Percentiles rank a stretch among this genome's conserved stretches.
Evolutionary conservation across 257 asterid genomes (phyloP).

Genomic region (Solanum etuberosum): DNA sequence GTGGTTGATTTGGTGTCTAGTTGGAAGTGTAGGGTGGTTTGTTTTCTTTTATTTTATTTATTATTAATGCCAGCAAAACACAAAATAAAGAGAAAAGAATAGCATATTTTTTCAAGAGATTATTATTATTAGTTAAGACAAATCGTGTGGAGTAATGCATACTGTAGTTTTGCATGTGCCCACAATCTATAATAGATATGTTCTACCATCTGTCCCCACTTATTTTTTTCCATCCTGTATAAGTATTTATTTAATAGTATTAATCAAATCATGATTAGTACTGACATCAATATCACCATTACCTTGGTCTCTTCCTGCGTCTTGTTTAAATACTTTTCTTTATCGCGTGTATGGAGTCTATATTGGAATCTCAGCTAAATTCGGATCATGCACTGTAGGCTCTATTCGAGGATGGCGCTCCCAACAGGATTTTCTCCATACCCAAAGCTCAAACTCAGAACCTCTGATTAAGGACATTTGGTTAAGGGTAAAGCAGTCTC

Average conservation of each 20-base stretch:
- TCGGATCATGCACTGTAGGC: not conserved
- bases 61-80: not conserved
- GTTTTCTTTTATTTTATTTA: not conserved
- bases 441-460: not conserved
- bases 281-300: constrained; percentile 8
- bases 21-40: constrained; percentile 1
- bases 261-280: constrained; percentile 17
- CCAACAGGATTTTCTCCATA: too few species aligned
- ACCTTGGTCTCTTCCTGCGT: constrained; percentile 13
- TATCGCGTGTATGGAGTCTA: too few species aligned
- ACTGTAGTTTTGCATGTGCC: constrained; percentile 27
- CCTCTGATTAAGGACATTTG: too few species aligned
- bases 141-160: constrained; percentile 6
- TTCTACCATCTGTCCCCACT: constrained; percentile 2
- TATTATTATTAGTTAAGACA: not conserved
- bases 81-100: not conserved
- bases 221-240: not conserved
- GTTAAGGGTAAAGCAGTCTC: not conserved
- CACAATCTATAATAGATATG: constrained; percentile 37
- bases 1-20: constrained; percentile 26
- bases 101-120: not conserved
- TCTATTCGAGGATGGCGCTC: not conserved
- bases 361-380: too few species aligned
- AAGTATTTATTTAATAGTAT: not conserved
- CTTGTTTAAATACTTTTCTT: not conserved